phyloP scores from a whole-genome alignment of 306 rosid species.

The Neltuma alba region DNA sequence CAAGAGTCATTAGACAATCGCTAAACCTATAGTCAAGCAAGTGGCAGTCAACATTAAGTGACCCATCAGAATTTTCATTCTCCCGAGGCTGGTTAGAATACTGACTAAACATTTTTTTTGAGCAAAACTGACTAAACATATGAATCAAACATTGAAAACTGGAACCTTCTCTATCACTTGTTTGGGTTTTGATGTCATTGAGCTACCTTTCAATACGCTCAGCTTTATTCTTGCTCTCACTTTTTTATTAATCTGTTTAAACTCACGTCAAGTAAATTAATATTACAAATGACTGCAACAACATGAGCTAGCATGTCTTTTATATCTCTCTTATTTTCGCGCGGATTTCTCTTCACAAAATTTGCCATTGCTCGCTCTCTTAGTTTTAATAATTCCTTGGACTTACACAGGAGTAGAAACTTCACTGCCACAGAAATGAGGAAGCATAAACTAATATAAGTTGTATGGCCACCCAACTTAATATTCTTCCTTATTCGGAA shows the following conservation, averaged over 20 bases:
- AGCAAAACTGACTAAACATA: not conserved
- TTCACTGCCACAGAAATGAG: not conserved
- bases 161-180: conserved; percentile 8
- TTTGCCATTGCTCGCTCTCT: not conserved
- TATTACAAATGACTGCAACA: not conserved
- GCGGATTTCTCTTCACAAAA: not conserved
- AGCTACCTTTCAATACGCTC: conserved; percentile 13
- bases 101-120: no score
- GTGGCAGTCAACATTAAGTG: not conserved
- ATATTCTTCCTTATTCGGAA: not conserved
- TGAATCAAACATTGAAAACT: not conserved
- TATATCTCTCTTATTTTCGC: not conserved
- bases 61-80: conserved; percentile 7
- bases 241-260: not conserved
- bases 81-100: conserved; percentile 1
- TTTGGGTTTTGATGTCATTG: not conserved
- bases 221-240: not conserved
- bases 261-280: not conserved
- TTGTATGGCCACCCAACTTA: not conserved
- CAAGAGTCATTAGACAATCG: not conserved
- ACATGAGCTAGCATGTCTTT: not conserved
- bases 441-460: no score
- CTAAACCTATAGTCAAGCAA: conserved; percentile 18
- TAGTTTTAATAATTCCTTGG: not conserved
- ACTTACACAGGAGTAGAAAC: not conserved